Conservation (phyloP, 1,284 basidiomycete species). For the Ceratobasidium sp. region DNA sequence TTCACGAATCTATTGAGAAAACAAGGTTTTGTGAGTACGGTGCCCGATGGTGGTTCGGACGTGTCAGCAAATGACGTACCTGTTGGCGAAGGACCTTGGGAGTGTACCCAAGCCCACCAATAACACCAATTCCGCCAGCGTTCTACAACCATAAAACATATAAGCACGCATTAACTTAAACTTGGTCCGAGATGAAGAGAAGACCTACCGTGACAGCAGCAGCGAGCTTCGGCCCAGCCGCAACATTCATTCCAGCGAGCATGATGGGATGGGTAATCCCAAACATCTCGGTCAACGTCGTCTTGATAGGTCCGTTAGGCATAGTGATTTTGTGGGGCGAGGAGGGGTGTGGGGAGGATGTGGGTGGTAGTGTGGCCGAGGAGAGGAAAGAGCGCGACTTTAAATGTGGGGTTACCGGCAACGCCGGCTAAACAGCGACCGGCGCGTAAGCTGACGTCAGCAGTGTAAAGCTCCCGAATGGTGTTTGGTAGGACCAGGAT, state of each 20-base stretch:
- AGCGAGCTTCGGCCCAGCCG: conserved; percentile 81
- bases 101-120: conserved; percentile 85
- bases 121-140: conserved; percentile 87
- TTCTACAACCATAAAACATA: conserved; percentile 56
- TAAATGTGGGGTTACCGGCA: conserved; percentile 40
- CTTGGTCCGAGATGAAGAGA: not conserved
- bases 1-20: conserved; percentile 66
- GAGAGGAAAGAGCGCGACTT: conserved; percentile 6
- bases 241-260: conserved; percentile 84
- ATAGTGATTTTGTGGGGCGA: not conserved
- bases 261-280: conserved; percentile 87
- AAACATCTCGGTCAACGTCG: conserved; percentile 78
- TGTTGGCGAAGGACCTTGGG: conserved; percentile 76
- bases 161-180: too few relatives aligned
- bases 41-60: not conserved
- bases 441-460: not conserved
- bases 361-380: conserved; percentile 11
- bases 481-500: too few relatives aligned
- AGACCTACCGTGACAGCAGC: conserved; percentile 70
- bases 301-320: conserved; percentile 46
- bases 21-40: not conserved
- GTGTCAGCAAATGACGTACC: conserved; percentile 57
- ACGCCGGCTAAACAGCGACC: not conserved
- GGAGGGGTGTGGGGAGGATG: not conserved
- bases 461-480: not conserved